phyloP scores from a whole-genome alignment of 2,329 filamentous ascomycete genomes.

The Beauveria brongniartii region DNA sequence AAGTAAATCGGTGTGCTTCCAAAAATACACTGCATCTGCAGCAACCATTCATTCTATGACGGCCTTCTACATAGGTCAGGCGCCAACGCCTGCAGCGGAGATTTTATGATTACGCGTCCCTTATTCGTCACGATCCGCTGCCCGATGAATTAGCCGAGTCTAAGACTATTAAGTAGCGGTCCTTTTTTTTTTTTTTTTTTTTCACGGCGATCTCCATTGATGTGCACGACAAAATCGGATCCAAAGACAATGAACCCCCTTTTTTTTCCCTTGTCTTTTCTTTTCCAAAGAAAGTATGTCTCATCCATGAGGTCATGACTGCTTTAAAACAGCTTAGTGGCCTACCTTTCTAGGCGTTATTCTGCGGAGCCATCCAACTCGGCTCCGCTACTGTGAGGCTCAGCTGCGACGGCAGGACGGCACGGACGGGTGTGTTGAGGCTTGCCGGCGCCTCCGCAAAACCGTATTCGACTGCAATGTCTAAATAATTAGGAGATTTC shows the following conservation, averaged over 20 bases:
- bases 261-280: not conserved
- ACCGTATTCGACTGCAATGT: too few relatives aligned
- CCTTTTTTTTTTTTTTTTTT: not conserved
- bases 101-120: too few relatives aligned
- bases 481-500: too few relatives aligned
- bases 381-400: not conserved
- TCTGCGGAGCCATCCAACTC: not conserved
- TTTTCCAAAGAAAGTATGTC: not conserved
- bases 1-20: too few relatives aligned
- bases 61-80: too few relatives aligned
- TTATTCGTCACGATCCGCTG: not conserved
- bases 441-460: not conserved
- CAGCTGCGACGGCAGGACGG: not conserved
- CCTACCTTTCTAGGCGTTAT: not conserved
- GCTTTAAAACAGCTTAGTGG: not conserved
- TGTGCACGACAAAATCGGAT: too few relatives aligned
- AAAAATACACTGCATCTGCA: too few relatives aligned
- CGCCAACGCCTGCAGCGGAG: too few relatives aligned
- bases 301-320: not conserved
- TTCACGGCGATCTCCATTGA: not conserved
- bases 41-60: too few relatives aligned
- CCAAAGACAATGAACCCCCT: too few relatives aligned
- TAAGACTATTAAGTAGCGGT: not conserved
- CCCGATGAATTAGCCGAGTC: not conserved
- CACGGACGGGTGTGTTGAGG: not conserved